These are phyloP conservation scores for Fusarium subtropicale DNA, from an alignment of 2,329 filamentous ascomycete species.

Conservation along the genomic window DNA sequence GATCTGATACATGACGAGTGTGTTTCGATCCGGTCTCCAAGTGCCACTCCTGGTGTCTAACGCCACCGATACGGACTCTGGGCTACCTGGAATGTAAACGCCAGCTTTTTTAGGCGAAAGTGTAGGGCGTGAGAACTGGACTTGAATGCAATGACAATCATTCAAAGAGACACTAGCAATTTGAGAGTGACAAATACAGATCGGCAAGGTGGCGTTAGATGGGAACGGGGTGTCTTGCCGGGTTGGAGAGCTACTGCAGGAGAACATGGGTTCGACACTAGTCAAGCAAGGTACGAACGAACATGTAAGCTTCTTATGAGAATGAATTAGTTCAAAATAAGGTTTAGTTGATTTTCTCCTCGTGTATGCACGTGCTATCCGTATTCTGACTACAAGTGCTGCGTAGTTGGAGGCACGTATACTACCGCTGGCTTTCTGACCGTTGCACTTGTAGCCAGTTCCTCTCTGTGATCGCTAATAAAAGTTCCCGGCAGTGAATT, in stretches of 20 bases:
- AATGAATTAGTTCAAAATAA: neutral
- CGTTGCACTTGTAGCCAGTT: neutral
- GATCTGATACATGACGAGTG: neutral
- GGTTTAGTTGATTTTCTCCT: neutral
- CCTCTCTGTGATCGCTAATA: neutral
- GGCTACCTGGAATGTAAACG: conserved; percentile 17
- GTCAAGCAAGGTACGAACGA: neutral
- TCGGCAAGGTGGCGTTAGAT: neutral
- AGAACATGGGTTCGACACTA: neutral
- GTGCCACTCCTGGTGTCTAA: conserved; percentile 18
- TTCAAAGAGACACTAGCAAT: neutral
- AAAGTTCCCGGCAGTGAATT: neutral
- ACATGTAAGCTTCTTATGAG: neutral
- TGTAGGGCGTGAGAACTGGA: neutral
- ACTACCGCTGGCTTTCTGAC: conserved; percentile 13
- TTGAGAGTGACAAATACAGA: neutral
- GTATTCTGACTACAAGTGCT: neutral
- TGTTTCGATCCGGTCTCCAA: conserved; percentile 2
- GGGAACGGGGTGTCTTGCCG: neutral
- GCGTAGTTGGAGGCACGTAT: conserved; percentile 17
- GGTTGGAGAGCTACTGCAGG: neutral
- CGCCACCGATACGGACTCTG: conserved; percentile 11
- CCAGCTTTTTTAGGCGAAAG: conserved; percentile 2
- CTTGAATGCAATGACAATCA: neutral
- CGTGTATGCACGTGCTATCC: neutral